phyloP scores from a whole-genome alignment of 192 early-diverging fungal species.

The Backusella tarrabulga region DNA sequence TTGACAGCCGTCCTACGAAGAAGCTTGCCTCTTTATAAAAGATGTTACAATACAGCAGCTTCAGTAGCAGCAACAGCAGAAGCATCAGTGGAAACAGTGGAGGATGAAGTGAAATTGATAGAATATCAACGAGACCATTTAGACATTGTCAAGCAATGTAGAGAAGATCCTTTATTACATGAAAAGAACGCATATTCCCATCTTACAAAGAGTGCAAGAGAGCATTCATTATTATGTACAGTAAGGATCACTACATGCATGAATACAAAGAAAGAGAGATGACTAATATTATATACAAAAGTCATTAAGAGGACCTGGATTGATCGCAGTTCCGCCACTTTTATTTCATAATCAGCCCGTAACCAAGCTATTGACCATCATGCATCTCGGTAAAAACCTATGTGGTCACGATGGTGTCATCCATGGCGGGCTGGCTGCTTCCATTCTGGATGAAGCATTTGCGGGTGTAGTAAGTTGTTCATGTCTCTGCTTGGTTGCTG shows the following conservation, averaged over 20 bases:
- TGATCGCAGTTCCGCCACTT: slow-evolving; percentile 46
- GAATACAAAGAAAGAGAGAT: neutral
- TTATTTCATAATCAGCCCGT: slow-evolving; percentile 51
- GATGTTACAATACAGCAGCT: neutral
- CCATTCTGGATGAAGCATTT: slow-evolving; percentile 68
- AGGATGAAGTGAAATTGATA: neutral
- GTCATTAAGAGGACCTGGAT: slow-evolving; percentile 52
- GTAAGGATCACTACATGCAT: slow-evolving; percentile 10
- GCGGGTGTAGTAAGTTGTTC: slow-evolving; percentile 38
- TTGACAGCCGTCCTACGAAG: neutral
- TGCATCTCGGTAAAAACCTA: slow-evolving; percentile 69
- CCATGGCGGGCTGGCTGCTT: slow-evolving; percentile 77
- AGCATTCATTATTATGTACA: slow-evolving; percentile 26
- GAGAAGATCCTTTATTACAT: slow-evolving; percentile 13
- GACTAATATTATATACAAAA: neutral
- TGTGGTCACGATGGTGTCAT: slow-evolving; percentile 79
- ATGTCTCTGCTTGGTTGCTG: no score
- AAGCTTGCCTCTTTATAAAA: neutral
- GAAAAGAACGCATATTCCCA: slow-evolving; percentile 26
- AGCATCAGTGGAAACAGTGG: neutral
- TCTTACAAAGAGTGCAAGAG: slow-evolving; percentile 1
- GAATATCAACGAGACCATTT: slow-evolving; percentile 14
- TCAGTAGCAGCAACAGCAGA: neutral
- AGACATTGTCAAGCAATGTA: slow-evolving; percentile 22
- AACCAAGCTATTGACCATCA: slow-evolving; percentile 42